Evolutionary conservation across 306 rosid species (phyloP).

Genomic region (Oemleria cerasiformis): DNA sequence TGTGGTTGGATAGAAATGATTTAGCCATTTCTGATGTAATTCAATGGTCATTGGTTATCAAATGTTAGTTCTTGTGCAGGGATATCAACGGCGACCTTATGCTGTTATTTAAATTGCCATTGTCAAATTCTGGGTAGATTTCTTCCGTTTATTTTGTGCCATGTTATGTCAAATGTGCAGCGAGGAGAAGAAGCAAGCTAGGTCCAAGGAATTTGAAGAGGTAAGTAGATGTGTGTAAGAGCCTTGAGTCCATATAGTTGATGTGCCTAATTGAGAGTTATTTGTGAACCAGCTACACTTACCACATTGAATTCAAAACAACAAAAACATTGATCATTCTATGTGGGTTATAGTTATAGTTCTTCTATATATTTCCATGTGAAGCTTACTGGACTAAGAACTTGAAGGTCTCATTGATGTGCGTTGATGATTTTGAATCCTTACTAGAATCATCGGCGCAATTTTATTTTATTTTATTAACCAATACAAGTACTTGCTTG

Average conservation of each 20-base stretch:
- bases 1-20: neutral
- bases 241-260: neutral
- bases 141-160: neutral
- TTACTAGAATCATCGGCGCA: neutral
- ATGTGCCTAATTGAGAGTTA: neutral
- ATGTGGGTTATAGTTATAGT: neutral
- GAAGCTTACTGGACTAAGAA: neutral
- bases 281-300: neutral
- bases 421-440: neutral
- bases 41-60: neutral
- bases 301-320: neutral
- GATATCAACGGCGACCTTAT: neutral
- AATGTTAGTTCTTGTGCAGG: neutral
- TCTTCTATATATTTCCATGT: neutral
- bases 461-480: too few relatives aligned
- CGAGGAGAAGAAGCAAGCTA: constrained; percentile 18
- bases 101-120: neutral
- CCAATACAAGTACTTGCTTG: neutral
- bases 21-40: neutral
- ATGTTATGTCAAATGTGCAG: constrained; percentile 31
- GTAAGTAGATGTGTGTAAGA: constrained; percentile 13
- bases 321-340: neutral
- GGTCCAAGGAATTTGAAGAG: constrained; percentile 24
- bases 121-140: neutral
- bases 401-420: neutral